phyloP scores from a whole-genome alignment of 2,329 filamentous ascomycete genomes.

The Ophiosphaerella korrae region DNA sequence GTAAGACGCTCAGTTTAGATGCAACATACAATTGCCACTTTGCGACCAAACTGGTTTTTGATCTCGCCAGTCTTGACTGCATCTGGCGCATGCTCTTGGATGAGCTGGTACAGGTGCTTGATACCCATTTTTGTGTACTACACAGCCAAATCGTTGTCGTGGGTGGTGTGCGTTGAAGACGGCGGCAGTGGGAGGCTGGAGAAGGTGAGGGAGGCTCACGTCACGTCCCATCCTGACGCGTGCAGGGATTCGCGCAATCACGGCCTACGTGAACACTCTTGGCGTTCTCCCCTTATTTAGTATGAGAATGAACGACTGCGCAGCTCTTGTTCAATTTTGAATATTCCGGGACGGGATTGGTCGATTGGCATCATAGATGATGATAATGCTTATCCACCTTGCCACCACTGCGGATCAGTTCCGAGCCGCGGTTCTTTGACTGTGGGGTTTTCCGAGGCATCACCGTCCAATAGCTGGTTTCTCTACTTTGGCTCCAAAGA shows the following conservation, averaged over 20 bases:
- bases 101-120: constrained; percentile 54
- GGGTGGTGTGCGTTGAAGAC: constrained; percentile 4
- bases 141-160: background rate
- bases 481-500: background rate
- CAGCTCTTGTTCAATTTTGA: background rate
- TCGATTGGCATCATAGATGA: background rate
- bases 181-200: constrained; percentile 22
- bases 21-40: constrained; percentile 85
- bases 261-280: constrained; percentile 26
- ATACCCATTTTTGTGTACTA: constrained; percentile 43
- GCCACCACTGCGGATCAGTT: constrained; percentile 26
- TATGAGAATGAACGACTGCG: background rate
- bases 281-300: constrained; percentile 16
- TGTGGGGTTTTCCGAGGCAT: constrained; percentile 31
- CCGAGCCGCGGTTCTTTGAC: constrained; percentile 31
- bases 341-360: background rate
- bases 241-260: constrained; percentile 37
- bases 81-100: constrained; percentile 84
- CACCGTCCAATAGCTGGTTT: constrained; percentile 10
- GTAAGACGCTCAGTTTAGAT: background rate
- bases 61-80: constrained; percentile 96
- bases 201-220: constrained; percentile 19
- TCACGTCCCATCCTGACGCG: constrained; percentile 34
- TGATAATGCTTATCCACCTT: constrained; percentile 12
- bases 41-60: constrained; percentile 98